A percentile compares a stretch with the other conserved stretches of the same genome.
Evolutionary conservation across 2,329 filamentous ascomycete genomes (phyloP).

Genomic region (Trichoderma asperellum): DNA sequence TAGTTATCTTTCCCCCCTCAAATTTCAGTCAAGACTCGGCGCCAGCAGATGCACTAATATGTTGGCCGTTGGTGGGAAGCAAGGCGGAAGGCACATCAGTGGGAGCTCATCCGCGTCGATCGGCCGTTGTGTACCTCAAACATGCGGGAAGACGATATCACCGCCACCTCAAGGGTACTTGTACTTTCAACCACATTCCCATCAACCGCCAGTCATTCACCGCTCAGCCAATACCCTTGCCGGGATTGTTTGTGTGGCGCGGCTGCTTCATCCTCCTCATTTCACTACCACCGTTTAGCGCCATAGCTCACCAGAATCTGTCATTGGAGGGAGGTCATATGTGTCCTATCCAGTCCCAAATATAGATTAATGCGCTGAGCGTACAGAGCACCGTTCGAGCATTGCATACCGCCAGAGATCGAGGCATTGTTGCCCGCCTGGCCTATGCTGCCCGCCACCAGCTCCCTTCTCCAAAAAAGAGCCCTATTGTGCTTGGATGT

Average conservation of each 20-base stretch:
- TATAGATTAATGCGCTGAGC: not conserved
- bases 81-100: not conserved
- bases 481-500: not conserved
- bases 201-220: not conserved
- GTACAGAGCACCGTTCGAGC: not conserved
- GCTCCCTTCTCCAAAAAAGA: not conserved
- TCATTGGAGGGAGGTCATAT: not conserved
- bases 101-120: not conserved
- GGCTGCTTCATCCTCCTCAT: not conserved
- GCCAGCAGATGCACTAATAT: conserved; percentile 7
- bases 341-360: not conserved
- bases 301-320: not conserved
- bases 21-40: not conserved
- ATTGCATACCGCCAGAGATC: not conserved
- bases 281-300: not conserved
- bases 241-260: not conserved
- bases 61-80: not conserved
- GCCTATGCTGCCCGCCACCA: not conserved
- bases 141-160: not conserved
- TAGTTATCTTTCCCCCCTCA: not conserved
- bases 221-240: not conserved
- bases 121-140: not conserved
- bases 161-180: not conserved
- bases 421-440: not conserved
- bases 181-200: not conserved